Conservation (phyloP, 805 yeast genomes). For the Crinitomyces ghanaensis region DNA sequence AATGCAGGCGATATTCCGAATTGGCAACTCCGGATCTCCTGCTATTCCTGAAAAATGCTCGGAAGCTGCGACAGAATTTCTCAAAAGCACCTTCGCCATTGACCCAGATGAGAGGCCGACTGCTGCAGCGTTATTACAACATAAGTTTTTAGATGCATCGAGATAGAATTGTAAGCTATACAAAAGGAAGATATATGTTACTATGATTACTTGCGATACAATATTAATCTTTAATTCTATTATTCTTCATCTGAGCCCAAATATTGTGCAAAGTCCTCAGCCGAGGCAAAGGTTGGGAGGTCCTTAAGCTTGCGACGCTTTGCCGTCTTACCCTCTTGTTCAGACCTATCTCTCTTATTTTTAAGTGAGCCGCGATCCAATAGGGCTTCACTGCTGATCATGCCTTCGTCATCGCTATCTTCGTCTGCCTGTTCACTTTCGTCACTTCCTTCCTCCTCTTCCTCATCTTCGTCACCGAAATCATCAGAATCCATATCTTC, state of each 20-base stretch:
- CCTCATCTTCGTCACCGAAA: slow-evolving; percentile 19
- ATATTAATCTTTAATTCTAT: slow-evolving; percentile 12
- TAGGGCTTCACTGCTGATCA: slow-evolving; percentile 30
- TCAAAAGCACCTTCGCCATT: slow-evolving; percentile 55
- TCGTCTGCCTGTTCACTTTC: slow-evolving; percentile 15
- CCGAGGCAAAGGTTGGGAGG: slow-evolving; percentile 80
- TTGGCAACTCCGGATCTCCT: slow-evolving; percentile 75
- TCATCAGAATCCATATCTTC: slow-evolving; percentile 23
- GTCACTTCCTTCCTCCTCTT: slow-evolving; percentile 13
- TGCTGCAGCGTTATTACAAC: slow-evolving; percentile 57
- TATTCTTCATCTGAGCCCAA: slow-evolving; percentile 49
- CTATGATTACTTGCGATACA: too few species aligned
- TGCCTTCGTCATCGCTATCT: slow-evolving; percentile 26
- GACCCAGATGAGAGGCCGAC: slow-evolving; percentile 65
- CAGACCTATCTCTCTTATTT: slow-evolving; percentile 16
- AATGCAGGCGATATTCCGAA: slow-evolving; percentile 93
- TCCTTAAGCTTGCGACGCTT: slow-evolving; percentile 50
- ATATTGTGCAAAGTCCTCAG: slow-evolving; percentile 72
- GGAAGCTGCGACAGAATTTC: slow-evolving; percentile 53
- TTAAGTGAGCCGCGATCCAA: slow-evolving; percentile 20
- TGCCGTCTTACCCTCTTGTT: slow-evolving; percentile 24
- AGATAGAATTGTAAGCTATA: too few species aligned
- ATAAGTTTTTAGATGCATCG: slow-evolving; percentile 44
- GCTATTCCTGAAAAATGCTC: slow-evolving; percentile 59
- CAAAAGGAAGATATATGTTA: too few species aligned